Percentiles rank a stretch among this genome's conserved stretches.
These are phyloP conservation scores for Spergularia marina DNA, from an alignment of 148 eudicot species.

Conservation along the genomic window DNA sequence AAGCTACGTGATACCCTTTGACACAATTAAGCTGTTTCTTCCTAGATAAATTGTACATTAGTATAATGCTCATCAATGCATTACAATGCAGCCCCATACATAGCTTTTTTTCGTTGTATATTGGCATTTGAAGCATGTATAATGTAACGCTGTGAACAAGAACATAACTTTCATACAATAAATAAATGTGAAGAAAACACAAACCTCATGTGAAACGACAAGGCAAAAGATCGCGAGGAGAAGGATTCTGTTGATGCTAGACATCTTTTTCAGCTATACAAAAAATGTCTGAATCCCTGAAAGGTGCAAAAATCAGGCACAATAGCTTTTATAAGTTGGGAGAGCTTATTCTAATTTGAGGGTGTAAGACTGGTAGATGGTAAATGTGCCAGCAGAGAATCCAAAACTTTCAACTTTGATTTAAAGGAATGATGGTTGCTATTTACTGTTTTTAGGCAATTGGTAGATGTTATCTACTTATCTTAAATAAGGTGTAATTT, in stretches of 20 bases:
- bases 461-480: neutral
- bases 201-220: slow-evolving; percentile 28
- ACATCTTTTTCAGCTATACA: slow-evolving; percentile 10
- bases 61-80: neutral
- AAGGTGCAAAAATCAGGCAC: slow-evolving; percentile 11
- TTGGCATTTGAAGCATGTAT: neutral
- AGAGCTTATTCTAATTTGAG: neutral
- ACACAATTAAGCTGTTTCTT: no score
- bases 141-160: neutral
- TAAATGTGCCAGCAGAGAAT: slow-evolving; percentile 11
- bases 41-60: no score
- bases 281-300: slow-evolving; percentile 18
- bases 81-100: neutral
- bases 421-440: neutral
- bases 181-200: neutral
- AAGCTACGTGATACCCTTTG: no score
- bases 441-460: neutral
- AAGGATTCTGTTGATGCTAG: slow-evolving; percentile 24
- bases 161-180: neutral
- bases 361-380: neutral
- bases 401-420: neutral
- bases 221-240: slow-evolving; percentile 31
- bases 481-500: neutral
- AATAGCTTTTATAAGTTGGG: neutral
- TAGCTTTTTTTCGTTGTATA: neutral